phyloP scores from a whole-genome alignment of 441 rosid species.

The Gossypium gossypioides region DNA sequence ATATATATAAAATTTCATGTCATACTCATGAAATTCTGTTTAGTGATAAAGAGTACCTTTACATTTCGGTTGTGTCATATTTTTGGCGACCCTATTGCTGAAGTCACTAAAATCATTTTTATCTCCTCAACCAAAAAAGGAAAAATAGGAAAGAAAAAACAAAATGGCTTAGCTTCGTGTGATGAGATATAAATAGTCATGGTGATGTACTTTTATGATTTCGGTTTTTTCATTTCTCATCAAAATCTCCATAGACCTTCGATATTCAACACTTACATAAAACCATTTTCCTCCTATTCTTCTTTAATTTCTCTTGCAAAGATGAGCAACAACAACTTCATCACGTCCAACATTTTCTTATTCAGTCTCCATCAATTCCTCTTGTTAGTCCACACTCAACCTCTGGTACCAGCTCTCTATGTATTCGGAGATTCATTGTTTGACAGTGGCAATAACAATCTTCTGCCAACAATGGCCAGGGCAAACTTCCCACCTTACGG shows the following conservation, averaged over 20 bases:
- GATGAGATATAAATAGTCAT: too few species aligned
- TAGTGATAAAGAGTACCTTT: neutral
- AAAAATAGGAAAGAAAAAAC: neutral
- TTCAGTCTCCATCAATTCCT: neutral
- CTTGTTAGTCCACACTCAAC: neutral
- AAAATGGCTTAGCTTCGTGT: neutral
- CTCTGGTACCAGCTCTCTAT: conserved; percentile 35
- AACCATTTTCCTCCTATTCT: neutral
- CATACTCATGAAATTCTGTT: neutral
- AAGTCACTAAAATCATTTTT: neutral
- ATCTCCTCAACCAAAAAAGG: neutral
- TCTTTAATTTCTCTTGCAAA: neutral
- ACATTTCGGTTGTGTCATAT: conserved; percentile 5
- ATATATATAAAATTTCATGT: neutral
- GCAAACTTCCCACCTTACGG: conserved; percentile 27
- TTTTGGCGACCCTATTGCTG: neutral
- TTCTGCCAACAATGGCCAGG: conserved; percentile 22
- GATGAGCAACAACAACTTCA: neutral
- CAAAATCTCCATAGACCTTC: neutral
- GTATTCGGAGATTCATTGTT: conserved; percentile 43
- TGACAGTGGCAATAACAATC: conserved; percentile 43
- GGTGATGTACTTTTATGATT: too few species aligned
- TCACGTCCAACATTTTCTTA: neutral
- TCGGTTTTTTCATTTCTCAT: too few species aligned
- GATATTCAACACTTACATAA: neutral